Percentiles rank a stretch among this genome's conserved stretches.
Evolutionary conservation across 106 monocot genomes (phyloP).

Genomic region (Ottelia alismoides): DNA sequence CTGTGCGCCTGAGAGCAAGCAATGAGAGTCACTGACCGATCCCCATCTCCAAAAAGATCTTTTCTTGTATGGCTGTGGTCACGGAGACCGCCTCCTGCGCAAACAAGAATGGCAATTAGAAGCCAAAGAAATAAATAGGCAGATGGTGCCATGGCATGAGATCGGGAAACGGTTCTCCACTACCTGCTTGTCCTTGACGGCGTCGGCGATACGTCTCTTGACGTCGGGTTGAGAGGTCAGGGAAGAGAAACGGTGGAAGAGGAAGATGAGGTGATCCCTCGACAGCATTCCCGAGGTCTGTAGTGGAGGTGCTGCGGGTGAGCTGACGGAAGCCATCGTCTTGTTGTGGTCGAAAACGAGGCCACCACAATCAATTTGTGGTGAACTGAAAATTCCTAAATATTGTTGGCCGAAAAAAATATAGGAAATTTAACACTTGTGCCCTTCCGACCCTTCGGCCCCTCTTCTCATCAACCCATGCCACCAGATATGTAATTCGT

Average conservation of each 20-base stretch:
- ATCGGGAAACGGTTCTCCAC: neutral
- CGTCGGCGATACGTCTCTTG: slow-evolving; percentile 33
- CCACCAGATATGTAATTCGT: no score
- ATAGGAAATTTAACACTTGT: no score
- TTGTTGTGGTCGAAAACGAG: no score
- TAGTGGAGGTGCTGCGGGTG: neutral
- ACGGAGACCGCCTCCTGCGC: slow-evolving; percentile 86
- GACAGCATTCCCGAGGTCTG: slow-evolving; percentile 49
- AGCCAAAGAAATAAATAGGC: neutral
- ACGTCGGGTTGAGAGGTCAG: slow-evolving; percentile 61
- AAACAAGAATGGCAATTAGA: slow-evolving; percentile 4
- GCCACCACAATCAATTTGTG: no score
- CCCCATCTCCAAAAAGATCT: slow-evolving; percentile 82
- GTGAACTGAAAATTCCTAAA: no score
- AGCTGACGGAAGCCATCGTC: neutral
- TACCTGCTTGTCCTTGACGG: slow-evolving; percentile 90
- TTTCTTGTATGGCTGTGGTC: slow-evolving; percentile 87
- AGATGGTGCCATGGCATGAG: neutral
- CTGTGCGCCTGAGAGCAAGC: no score
- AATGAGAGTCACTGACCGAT: no score
- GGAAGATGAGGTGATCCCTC: slow-evolving; percentile 62
- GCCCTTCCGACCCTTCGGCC: no score
- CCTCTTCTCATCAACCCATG: no score
- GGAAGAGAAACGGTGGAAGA: slow-evolving; percentile 75
- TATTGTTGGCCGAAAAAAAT: no score